phyloP scores from a whole-genome alignment of 768 basidiomycete genomes.

The Tulasnella sp. region DNA sequence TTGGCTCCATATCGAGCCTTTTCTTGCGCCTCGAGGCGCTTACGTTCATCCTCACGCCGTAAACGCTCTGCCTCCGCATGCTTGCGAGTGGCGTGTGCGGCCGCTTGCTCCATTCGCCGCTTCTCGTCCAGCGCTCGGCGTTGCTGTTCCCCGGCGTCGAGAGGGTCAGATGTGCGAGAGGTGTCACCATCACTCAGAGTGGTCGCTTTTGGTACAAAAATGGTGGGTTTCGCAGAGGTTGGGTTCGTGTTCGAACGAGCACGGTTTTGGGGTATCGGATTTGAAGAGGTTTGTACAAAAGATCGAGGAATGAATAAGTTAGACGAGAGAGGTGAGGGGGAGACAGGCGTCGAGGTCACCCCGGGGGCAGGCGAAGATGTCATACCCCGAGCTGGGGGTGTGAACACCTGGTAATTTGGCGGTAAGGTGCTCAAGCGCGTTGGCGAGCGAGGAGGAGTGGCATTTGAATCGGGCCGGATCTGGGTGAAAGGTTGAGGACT shows the following conservation, averaged over 20 bases:
- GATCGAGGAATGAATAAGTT: not conserved
- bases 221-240: not conserved
- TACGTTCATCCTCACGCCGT: not conserved
- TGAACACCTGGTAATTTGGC: not conserved
- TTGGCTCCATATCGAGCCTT: not conserved
- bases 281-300: slow-evolving; percentile 8
- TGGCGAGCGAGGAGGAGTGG: not conserved
- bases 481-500: not conserved
- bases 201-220: not conserved
- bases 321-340: not conserved
- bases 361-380: not conserved
- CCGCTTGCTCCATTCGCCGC: slow-evolving; percentile 21
- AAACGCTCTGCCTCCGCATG: not conserved
- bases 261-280: not conserved
- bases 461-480: not conserved
- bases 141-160: slow-evolving; percentile 2
- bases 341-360: not conserved
- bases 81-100: not conserved
- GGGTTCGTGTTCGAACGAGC: not conserved
- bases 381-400: not conserved
- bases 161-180: not conserved
- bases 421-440: not conserved
- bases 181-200: slow-evolving; percentile 2
- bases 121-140: slow-evolving; percentile 20
- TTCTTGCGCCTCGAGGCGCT: not conserved